phyloP scores from a whole-genome alignment of 2,329 filamentous ascomycete genomes.

The Penicillium sp. region DNA sequence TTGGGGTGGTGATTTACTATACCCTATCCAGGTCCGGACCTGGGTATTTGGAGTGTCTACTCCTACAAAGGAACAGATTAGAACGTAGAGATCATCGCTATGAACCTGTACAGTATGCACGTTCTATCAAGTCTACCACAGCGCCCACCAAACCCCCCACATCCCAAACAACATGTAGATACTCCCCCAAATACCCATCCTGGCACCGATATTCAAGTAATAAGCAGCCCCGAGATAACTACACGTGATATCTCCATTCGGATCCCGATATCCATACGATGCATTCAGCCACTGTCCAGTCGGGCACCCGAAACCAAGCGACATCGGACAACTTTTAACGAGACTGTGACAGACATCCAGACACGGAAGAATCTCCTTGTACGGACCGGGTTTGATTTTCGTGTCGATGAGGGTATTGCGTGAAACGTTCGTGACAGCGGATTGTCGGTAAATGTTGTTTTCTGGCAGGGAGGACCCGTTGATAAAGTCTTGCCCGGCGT shows the following conservation, averaged over 20 bases:
- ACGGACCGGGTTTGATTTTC: constrained; percentile 75
- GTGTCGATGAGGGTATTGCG: constrained; percentile 72
- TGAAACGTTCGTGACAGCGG: constrained; percentile 54
- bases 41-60: too few species aligned
- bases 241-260: constrained; percentile 50
- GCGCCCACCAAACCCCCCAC: constrained; percentile 16
- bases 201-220: constrained; percentile 43
- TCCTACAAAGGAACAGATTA: neutral
- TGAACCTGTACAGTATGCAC: neutral
- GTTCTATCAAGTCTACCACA: constrained; percentile 5
- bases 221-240: constrained; percentile 63
- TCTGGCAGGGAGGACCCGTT: constrained; percentile 60
- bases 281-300: constrained; percentile 46
- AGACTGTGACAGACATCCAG: constrained; percentile 83
- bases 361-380: constrained; percentile 89
- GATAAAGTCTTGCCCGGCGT: constrained; percentile 67
- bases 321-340: constrained; percentile 77
- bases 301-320: constrained; percentile 75
- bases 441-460: constrained; percentile 30
- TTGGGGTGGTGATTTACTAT: constrained; percentile 17
- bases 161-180: constrained; percentile 19
- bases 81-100: neutral
- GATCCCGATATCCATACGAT: constrained; percentile 50
- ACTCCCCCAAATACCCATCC: constrained; percentile 9
- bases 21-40: neutral